Percentiles rank a stretch among this genome's conserved stretches.
Conservation (phyloP, 2,329 filamentous ascomycete species). For the Fusarium hainanense region DNA sequence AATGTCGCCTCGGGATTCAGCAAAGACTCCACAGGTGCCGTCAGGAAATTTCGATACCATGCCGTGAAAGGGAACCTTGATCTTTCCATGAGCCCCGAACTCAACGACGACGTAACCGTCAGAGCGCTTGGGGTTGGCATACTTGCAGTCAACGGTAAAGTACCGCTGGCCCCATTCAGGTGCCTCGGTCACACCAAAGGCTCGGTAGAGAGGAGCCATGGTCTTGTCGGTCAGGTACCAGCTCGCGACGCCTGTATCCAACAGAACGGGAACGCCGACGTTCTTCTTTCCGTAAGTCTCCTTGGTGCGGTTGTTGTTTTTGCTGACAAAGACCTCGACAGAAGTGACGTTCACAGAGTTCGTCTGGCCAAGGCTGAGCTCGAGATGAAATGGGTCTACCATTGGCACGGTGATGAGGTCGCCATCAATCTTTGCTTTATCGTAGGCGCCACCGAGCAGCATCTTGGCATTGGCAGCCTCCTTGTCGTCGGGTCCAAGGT, state of each 20-base stretch:
- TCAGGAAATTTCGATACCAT: not conserved
- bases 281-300: not conserved
- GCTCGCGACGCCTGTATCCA: not conserved
- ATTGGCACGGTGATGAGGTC: not conserved
- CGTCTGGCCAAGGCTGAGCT: not conserved
- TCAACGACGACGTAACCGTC: not conserved
- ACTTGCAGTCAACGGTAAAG: constrained; percentile 1
- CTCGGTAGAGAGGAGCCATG: not conserved
- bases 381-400: not conserved
- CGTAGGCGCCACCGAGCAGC: not conserved
- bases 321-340: not conserved
- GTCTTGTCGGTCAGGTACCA: constrained; percentile 5
- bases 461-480: constrained; percentile 1
- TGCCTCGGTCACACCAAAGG: not conserved
- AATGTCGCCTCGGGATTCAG: not conserved
- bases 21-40: not conserved
- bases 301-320: not conserved
- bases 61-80: constrained; percentile 2
- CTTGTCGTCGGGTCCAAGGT: not conserved
- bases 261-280: not conserved
- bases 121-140: not conserved
- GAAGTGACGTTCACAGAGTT: constrained; percentile 1
- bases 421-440: constrained; percentile 6
- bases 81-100: not conserved
- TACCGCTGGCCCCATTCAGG: not conserved